Evolutionary conservation across 1,284 basidiomycete species (phyloP).

Genomic region (Blastosporella zonata): DNA sequence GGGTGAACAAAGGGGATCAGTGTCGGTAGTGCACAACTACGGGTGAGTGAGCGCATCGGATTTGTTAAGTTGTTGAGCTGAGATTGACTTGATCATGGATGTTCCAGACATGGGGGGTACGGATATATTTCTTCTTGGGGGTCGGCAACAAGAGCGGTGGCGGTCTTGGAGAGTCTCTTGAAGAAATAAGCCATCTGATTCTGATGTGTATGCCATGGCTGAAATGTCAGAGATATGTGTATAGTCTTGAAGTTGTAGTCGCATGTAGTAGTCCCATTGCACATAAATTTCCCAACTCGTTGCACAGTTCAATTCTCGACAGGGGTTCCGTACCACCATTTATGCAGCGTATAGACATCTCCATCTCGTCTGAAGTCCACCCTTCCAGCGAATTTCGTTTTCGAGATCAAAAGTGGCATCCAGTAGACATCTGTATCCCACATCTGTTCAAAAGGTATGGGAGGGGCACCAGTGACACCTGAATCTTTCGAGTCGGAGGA

Average conservation of each 20-base stretch:
- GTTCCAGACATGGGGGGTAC: constrained; percentile 42
- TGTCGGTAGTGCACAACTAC: constrained; percentile 44
- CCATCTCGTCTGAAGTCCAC: constrained; percentile 47
- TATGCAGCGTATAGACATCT: constrained; percentile 34
- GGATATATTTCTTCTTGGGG: constrained; percentile 66
- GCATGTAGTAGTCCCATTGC: not conserved
- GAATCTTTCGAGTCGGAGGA: not conserved
- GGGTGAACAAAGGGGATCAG: constrained; percentile 32
- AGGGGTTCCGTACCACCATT: constrained; percentile 53
- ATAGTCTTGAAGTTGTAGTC: too few relatives aligned
- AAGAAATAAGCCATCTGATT: not conserved
- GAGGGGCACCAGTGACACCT: constrained; percentile 4
- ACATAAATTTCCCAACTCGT: not conserved
- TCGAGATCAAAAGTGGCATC: constrained; percentile 54
- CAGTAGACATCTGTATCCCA: constrained; percentile 65
- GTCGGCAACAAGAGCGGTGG: constrained; percentile 47
- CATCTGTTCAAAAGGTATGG: constrained; percentile 57
- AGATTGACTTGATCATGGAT: constrained; percentile 19
- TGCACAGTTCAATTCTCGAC: not conserved
- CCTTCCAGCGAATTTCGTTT: constrained; percentile 49
- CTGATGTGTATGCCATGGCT: too few relatives aligned
- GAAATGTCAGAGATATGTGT: too few relatives aligned
- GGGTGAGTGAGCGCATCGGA: constrained; percentile 45
- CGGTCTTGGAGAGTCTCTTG: constrained; percentile 41
- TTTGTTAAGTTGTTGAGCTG: not conserved